Evolutionary conservation across 805 yeast species (phyloP).

Genomic region (Lipomyces lipofer): DNA sequence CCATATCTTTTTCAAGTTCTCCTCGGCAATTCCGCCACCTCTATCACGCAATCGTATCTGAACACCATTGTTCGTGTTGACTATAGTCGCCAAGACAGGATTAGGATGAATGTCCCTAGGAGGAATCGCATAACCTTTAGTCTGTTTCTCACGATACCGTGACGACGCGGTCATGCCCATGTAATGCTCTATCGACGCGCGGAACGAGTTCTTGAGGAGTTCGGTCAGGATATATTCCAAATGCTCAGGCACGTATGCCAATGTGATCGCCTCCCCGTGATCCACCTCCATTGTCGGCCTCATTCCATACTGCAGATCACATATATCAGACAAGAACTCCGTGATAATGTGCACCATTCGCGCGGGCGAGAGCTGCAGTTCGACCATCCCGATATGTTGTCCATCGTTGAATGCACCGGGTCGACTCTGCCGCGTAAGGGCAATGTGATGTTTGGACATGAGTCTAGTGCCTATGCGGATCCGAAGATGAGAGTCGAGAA

Average conservation of each 20-base stretch:
- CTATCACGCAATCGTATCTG: conserved; percentile 79
- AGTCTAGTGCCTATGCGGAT: conserved; percentile 87
- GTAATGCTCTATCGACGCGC: conserved; percentile 79
- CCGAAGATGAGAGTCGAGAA: conserved; percentile 72
- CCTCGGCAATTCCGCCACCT: conserved; percentile 85
- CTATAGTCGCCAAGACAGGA: conserved; percentile 51
- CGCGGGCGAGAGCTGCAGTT: conserved; percentile 64
- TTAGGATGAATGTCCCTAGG: conserved; percentile 29
- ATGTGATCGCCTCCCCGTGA: conserved; percentile 54
- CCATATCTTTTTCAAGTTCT: conserved; percentile 65
- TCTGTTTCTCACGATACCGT: conserved; percentile 9
- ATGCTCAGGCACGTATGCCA: conserved; percentile 86
- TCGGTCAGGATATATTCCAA: conserved; percentile 87
- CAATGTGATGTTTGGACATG: conserved; percentile 81
- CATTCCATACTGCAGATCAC: conserved; percentile 79
- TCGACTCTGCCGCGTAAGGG: conserved; percentile 48
- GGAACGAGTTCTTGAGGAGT: conserved; percentile 77
- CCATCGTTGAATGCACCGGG: not conserved
- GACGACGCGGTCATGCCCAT: conserved; percentile 11
- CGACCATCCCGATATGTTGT: conserved; percentile 63
- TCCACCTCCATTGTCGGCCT: conserved; percentile 62
- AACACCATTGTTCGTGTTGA: conserved; percentile 47
- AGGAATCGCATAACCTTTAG: too few species aligned
- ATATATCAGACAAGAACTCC: conserved; percentile 77
- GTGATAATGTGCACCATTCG: conserved; percentile 64